phyloP scores from a whole-genome alignment of 306 rosid genomes.

The Pachyrhizus erosus region DNA sequence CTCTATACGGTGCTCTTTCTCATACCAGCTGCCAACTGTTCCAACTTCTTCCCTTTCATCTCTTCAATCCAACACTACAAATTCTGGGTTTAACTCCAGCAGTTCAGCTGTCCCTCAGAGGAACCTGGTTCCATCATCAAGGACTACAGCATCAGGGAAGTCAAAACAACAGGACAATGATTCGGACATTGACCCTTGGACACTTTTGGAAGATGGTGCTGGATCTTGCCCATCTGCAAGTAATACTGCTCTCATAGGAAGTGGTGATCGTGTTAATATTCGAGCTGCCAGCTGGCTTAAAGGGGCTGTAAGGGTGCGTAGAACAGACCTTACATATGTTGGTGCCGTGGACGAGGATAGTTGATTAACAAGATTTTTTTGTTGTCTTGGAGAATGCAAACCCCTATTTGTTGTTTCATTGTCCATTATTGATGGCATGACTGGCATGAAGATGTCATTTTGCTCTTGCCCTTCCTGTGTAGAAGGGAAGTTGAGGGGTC shows the following conservation, averaged over 20 bases:
- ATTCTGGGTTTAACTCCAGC: slow-evolving; percentile 53
- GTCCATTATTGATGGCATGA: slow-evolving; percentile 47
- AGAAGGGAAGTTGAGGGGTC: slow-evolving; percentile 53
- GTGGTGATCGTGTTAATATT: slow-evolving; percentile 72
- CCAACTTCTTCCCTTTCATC: slow-evolving; percentile 60
- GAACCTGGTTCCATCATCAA: slow-evolving; percentile 52
- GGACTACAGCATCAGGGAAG: slow-evolving; percentile 62
- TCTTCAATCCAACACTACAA: slow-evolving; percentile 58
- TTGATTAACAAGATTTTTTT: slow-evolving; percentile 62
- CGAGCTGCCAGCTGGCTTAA: slow-evolving; percentile 91
- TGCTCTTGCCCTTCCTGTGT: slow-evolving; percentile 45
- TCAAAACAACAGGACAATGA: slow-evolving; percentile 73
- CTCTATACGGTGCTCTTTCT: slow-evolving; percentile 57
- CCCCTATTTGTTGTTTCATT: slow-evolving; percentile 47
- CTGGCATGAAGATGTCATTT: slow-evolving; percentile 51
- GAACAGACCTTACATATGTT: slow-evolving; percentile 85
- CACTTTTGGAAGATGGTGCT: slow-evolving; percentile 84
- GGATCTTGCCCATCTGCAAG: slow-evolving; percentile 75
- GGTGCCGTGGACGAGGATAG: slow-evolving; percentile 88
- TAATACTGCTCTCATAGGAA: slow-evolving; percentile 63
- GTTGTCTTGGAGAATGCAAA: slow-evolving; percentile 49
- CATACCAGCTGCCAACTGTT: slow-evolving; percentile 79
- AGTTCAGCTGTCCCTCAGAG: slow-evolving; percentile 59
- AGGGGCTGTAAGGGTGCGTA: slow-evolving; percentile 89
- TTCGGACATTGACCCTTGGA: slow-evolving; percentile 90